Conservation (phyloP, 73 alveolate species). For the Breviolum minutum region DNA sequence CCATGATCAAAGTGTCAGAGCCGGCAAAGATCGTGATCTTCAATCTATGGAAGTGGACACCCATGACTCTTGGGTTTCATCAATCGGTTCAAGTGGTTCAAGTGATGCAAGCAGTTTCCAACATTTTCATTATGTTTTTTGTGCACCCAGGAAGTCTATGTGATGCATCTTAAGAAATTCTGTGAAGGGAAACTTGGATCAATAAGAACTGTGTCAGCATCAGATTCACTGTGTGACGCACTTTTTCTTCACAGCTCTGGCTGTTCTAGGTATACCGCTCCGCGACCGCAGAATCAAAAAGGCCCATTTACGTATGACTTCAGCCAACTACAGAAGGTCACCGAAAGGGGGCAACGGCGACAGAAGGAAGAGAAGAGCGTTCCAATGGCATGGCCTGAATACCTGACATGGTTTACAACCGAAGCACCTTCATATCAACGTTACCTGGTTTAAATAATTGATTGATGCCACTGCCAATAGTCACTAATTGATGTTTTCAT, state of each 20-base stretch:
- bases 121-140: too few relatives aligned
- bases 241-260: too few relatives aligned
- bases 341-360: background rate
- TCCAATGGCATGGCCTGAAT: conserved; percentile 34
- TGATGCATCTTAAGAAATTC: background rate
- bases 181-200: background rate
- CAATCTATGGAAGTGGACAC: background rate
- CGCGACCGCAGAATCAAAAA: too few relatives aligned
- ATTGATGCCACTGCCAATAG: background rate
- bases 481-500: background rate
- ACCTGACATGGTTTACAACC: background rate
- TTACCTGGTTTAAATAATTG: background rate
- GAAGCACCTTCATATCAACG: conserved; percentile 1
- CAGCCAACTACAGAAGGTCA: background rate
- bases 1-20: background rate
- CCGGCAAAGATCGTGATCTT: background rate
- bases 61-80: too few relatives aligned
- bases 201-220: too few relatives aligned
- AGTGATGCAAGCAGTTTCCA: too few relatives aligned
- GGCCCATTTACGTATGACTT: background rate
- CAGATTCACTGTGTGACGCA: too few relatives aligned
- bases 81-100: too few relatives aligned
- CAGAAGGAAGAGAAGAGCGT: background rate
- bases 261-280: too few relatives aligned
- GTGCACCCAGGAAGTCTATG: background rate